Percentiles rank a stretch among this genome's conserved stretches.
Evolutionary conservation across 306 rosid species (phyloP).

Genomic region (Elaeagnus macrophylla): DNA sequence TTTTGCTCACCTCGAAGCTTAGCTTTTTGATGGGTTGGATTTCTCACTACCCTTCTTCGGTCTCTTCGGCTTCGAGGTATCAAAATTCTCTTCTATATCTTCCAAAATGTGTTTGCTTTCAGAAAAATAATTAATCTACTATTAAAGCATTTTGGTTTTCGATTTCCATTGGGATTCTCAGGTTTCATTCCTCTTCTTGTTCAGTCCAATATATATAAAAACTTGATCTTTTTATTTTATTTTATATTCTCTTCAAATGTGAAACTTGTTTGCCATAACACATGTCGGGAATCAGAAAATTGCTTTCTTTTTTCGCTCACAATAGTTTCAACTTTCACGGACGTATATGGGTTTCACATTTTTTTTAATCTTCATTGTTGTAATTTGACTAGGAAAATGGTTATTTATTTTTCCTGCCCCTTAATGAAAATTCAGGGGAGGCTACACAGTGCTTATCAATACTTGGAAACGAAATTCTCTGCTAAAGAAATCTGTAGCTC

Average conservation of each 20-base stretch:
- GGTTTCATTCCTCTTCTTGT: too few relatives aligned
- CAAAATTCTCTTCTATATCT: neutral
- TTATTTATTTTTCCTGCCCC: constrained; percentile 2
- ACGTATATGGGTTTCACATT: neutral
- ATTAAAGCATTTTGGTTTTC: too few relatives aligned
- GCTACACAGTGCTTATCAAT: constrained; percentile 48
- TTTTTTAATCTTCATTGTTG: neutral
- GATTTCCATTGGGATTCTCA: too few relatives aligned
- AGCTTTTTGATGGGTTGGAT: constrained; percentile 45
- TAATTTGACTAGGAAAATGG: neutral
- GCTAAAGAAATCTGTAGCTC: constrained; percentile 37
- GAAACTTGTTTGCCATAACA: too few relatives aligned
- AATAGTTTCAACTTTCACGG: too few relatives aligned
- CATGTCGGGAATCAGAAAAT: too few relatives aligned
- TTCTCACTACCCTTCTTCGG: constrained; percentile 29
- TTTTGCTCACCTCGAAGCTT: constrained; percentile 23
- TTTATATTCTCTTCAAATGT: too few relatives aligned
- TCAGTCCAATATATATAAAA: too few relatives aligned
- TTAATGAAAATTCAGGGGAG: constrained; percentile 27
- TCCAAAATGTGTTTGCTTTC: neutral
- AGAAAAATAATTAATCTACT: neutral
- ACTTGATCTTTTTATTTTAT: too few relatives aligned
- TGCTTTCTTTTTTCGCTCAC: too few relatives aligned
- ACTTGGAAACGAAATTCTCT: constrained; percentile 45
- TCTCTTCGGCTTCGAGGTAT: constrained; percentile 35